Evolutionary conservation across 23 red algal genomes (phyloP), one percentile per base, ranked within the genome.

Genomic region (Gracilaria domingensis): DNA sequence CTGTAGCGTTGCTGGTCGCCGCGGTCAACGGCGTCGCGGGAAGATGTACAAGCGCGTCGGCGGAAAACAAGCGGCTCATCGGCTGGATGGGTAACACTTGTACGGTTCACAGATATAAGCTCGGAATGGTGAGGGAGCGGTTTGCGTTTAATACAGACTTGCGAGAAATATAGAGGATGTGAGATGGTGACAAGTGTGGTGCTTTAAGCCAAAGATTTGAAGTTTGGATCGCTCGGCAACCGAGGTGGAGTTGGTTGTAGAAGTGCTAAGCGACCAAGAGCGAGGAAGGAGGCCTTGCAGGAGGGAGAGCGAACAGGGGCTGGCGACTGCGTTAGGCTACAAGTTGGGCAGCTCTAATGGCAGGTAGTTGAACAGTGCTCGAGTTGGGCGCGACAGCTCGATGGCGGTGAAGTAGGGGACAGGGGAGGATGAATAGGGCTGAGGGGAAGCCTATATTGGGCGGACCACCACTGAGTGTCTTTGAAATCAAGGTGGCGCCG

Each of bases 51-150:
- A 11, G 42, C 42, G 48, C 48, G 48, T 70, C 35, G 13, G 35
- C 69, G 69, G 69, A 75, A 75, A 75, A 75, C 69, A 47, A 75
- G 4, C 35, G 42, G 33, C 37, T 45, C 69, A 75, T 75, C 28
- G 35, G 21, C 69, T 36, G 65, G 24, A 70, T 34, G 42, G 42
- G 42, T 45, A 45, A 4, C n/a, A n/a, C 4, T 26, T 16, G 65
- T 70, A 70, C 13, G 25, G 17, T 35, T 70, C n/a, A 70, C 65
- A 38, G 65, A 38, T 70, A 38, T 38, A 36, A 3, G 65, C 65
- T 3, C 13, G 65, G 4, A 28, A 26, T 36, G 35, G 18, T 45
- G 36, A 4, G 29, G 9, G 69, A n/a, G 35, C 60, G 36, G 21
- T n/a, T 40, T 45, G 69, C 17, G 69, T 75, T 75, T 75, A 75